These are phyloP conservation scores for Calonectria fujianensis DNA, from an alignment of 2,329 filamentous ascomycete species.

Conservation along the genomic window DNA sequence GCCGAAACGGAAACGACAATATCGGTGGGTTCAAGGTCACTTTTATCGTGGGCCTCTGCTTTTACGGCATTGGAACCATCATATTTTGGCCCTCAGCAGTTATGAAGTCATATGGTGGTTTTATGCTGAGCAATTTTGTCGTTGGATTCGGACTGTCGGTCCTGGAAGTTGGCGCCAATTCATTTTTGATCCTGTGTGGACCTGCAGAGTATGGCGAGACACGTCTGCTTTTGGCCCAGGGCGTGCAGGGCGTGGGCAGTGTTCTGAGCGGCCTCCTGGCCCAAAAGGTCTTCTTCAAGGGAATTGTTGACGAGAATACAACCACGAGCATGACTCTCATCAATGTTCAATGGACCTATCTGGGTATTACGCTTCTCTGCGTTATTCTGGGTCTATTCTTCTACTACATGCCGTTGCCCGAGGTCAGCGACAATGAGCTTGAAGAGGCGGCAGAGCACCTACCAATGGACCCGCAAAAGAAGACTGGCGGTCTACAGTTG, in stretches of 20 bases:
- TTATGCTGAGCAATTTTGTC: slow-evolving; percentile 83
- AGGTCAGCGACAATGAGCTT: slow-evolving; percentile 74
- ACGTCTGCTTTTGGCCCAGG: slow-evolving; percentile 84
- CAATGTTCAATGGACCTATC: slow-evolving; percentile 89
- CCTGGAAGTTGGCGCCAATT: slow-evolving; percentile 88
- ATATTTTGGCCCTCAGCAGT: slow-evolving; percentile 91
- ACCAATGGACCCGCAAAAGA: slow-evolving; percentile 70
- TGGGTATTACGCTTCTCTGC: slow-evolving; percentile 86
- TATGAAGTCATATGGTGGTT: slow-evolving; percentile 84
- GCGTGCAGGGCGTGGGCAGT: slow-evolving; percentile 83
- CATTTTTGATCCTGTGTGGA: slow-evolving; percentile 83
- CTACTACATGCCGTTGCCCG: slow-evolving; percentile 80
- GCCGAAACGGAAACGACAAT: slow-evolving; percentile 63
- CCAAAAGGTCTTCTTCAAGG: slow-evolving; percentile 82
- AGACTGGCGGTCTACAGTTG: slow-evolving; percentile 71
- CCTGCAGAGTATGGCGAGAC: slow-evolving; percentile 83
- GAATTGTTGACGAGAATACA: slow-evolving; percentile 64
- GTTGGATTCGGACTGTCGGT: slow-evolving; percentile 86
- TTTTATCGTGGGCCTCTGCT: slow-evolving; percentile 84
- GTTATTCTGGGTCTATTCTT: slow-evolving; percentile 81
- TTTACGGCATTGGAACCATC: slow-evolving; percentile 86
- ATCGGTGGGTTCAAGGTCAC: slow-evolving; percentile 85
- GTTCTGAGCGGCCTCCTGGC: slow-evolving; percentile 84
- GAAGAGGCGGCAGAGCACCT: slow-evolving; percentile 68
- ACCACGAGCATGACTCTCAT: slow-evolving; percentile 71